Evolutionary conservation across 108 stramenopile species (phyloP), one percentile per base, ranked within the genome.

Genomic region (Cyclotella cryptica): DNA sequence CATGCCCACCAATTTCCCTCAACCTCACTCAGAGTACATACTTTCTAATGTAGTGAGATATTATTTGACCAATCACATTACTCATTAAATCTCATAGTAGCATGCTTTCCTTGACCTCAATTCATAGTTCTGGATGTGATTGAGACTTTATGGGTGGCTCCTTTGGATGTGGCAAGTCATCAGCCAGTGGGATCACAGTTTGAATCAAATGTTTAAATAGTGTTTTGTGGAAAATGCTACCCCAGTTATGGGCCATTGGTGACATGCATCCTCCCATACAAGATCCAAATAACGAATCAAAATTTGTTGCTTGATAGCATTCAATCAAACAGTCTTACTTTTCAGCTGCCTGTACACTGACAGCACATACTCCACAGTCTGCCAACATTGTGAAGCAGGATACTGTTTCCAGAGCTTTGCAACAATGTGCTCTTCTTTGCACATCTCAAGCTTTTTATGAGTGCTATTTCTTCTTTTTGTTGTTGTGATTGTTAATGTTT

Each of bases 231-330:
- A 22, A 42, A 44, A 65, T 42, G 40, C 4, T 18, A 19, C 14
- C 4, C 40, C 40, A 43, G 7, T 22, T 18, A 9, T 5, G 15
- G 64, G 21, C 64, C 64, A 65, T 10, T 6, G 40, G 22, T 65
- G 64, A 5, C 40, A 15, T 3, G 64, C 64, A 13, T 41, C 40
- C 8, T 65, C 8, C 10, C 64, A 22, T 18, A 35, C 28, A 19
- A 28, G 9, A 15, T 42, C 64, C 14, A 28, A 15, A 21, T 28
- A 28, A 44, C 64, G 40, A 44, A 65, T 65, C 3, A 43, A 7
- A 18, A 65, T 65, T 21, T 65, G 64, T n/a, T 65, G 41, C 22
- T 65, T 65, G 11, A 65, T 42, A 9, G 64, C 64, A 43, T 41
- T 65, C 42, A 65, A 43, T 42, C 18, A 17, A 18, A 17, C 14